Conservation (phyloP, 179 eudicot species). For the Monotropa hypopitys region DNA sequence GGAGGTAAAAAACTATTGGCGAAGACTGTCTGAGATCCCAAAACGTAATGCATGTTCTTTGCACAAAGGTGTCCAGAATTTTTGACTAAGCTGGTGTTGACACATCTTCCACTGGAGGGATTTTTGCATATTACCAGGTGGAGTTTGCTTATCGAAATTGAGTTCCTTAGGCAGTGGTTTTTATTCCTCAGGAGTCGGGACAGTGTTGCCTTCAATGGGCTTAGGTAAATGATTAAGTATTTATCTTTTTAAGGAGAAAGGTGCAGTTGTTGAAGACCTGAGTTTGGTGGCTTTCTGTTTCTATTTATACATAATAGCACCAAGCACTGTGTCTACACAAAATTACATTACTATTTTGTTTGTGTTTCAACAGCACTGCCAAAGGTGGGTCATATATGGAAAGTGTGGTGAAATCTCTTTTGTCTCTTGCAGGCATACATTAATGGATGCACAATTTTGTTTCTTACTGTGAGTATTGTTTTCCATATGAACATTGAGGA, state of each 20-base stretch:
- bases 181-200: not conserved
- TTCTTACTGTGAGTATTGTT: not conserved
- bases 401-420: not conserved
- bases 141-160: not conserved
- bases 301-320: not conserved
- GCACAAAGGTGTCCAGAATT: not conserved
- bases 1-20: conserved; percentile 39
- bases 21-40: conserved; percentile 15
- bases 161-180: not conserved
- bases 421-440: not conserved
- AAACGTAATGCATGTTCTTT: conserved; percentile 12
- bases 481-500: not conserved
- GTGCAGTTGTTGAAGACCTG: not conserved
- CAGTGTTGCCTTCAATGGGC: not conserved
- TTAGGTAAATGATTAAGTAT: not conserved
- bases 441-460: not conserved
- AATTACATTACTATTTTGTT: not conserved
- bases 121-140: not conserved
- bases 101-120: not conserved
- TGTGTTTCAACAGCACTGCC: not conserved
- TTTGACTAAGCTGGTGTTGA: not conserved
- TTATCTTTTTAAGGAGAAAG: not conserved
- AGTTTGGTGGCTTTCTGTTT: not conserved
- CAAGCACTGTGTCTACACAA: not conserved
- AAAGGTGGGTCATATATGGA: not conserved